Conservation (phyloP, 768 basidiomycete species). For the Suillus subalutaceus region DNA sequence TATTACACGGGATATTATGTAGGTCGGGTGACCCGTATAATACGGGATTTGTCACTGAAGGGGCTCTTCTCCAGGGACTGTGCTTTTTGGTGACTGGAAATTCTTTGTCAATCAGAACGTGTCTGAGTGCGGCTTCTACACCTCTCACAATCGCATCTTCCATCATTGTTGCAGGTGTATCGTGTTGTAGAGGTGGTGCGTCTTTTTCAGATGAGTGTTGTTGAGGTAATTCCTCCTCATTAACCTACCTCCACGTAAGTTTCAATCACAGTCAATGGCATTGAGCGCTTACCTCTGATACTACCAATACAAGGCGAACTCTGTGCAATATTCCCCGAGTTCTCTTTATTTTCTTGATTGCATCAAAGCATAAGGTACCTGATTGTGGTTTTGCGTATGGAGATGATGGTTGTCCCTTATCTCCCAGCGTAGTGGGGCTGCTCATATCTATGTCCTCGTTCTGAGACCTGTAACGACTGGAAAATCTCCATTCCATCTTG, state of each 20-base stretch:
- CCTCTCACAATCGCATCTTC: background rate
- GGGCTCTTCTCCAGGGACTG: background rate
- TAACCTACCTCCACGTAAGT: background rate
- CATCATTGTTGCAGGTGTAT: background rate
- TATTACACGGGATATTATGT: too few relatives aligned
- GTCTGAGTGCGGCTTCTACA: too few relatives aligned
- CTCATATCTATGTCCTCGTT: background rate
- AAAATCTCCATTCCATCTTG: background rate
- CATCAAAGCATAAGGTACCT: background rate
- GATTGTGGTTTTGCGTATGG: background rate
- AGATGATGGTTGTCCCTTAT: background rate
- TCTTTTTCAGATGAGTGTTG: background rate
- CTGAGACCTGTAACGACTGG: background rate
- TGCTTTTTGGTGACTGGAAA: background rate
- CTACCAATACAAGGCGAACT: slow-evolving; percentile 5
- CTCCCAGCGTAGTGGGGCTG: background rate
- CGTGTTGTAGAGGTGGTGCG: background rate
- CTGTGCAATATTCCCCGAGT: background rate
- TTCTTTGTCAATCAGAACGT: background rate
- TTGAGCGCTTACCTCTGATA: background rate
- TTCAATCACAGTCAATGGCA: background rate
- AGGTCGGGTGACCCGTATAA: too few relatives aligned
- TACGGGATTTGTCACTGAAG: too few relatives aligned
- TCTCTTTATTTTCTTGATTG: slow-evolving; percentile 13
- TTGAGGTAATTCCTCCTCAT: background rate